Conservation (phyloP, 306 rosid species). For the Cucurbita ficifolia region DNA sequence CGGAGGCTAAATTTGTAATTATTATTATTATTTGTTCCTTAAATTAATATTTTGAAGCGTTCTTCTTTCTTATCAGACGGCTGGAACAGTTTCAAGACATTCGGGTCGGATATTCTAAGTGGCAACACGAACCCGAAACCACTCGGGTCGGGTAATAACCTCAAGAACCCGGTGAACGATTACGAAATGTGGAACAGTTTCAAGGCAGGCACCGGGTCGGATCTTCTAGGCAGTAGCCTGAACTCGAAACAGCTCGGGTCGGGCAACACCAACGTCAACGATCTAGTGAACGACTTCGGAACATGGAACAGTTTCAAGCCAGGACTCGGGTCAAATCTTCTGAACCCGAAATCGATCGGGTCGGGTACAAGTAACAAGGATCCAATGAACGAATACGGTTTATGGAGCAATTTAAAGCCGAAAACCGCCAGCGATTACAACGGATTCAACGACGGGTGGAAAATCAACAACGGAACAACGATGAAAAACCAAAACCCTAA, state of each 20-base stretch:
- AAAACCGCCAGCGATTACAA: not conserved
- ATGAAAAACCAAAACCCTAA: not conserved
- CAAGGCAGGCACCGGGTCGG: not conserved
- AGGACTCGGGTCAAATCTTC: not conserved
- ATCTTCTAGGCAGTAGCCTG: not conserved
- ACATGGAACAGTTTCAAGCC: conserved; percentile 15
- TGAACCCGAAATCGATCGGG: not conserved
- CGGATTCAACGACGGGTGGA: conserved; percentile 16
- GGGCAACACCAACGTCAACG: not conserved
- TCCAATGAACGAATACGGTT: not conserved
- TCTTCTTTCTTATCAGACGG: not conserved
- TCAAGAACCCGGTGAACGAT: not conserved
- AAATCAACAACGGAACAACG: not conserved
- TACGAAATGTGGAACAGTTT: conserved; percentile 6
- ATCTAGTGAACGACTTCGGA: not conserved
- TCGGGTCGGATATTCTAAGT: not conserved
- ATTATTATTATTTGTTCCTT: no score
- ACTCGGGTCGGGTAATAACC: not conserved
- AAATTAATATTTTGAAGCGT: no score
- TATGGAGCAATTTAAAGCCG: conserved; percentile 14
- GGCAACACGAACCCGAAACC: not conserved
- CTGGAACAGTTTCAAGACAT: conserved; percentile 2
- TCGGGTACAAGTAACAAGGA: not conserved
- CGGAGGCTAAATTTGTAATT: no score
- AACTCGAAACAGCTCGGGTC: not conserved